Evolutionary conservation across 23 red algal genomes (phyloP).

Genomic region (Cyanidioschyzon merolae): DNA sequence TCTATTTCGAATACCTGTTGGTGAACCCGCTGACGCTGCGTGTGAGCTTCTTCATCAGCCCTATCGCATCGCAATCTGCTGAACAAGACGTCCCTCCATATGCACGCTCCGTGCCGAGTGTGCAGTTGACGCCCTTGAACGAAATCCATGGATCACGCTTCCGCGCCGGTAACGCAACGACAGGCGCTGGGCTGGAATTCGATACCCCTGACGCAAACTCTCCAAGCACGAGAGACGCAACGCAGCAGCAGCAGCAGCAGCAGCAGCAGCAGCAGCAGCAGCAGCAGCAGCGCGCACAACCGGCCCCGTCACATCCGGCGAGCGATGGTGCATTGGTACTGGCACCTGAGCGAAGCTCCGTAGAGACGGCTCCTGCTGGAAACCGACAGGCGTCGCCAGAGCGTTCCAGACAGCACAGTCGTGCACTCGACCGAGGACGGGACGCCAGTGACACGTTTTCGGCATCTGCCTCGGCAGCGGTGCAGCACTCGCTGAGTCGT

Average conservation of each 20-base stretch:
- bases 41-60: constrained; percentile 3
- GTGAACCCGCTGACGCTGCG: background rate
- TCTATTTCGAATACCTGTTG: constrained; percentile 11
- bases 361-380: background rate
- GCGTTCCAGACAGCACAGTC: background rate
- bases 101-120: background rate
- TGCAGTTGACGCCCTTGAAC: background rate
- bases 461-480: background rate
- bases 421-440: background rate
- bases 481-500: too few relatives aligned
- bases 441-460: background rate
- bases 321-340: too few relatives aligned
- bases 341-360: background rate
- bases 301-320: too few relatives aligned
- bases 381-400: background rate
- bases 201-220: background rate
- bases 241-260: too few relatives aligned
- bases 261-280: too few relatives aligned
- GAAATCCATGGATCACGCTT: too few relatives aligned
- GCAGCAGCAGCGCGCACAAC: too few relatives aligned
- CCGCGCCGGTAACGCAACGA: too few relatives aligned
- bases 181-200: background rate
- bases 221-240: background rate
- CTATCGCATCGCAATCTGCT: background rate
- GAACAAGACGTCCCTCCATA: background rate